These are phyloP conservation scores for Arabidopsis hybrid DNA, from an alignment of 441 rosid species.

Conservation along the genomic window DNA sequence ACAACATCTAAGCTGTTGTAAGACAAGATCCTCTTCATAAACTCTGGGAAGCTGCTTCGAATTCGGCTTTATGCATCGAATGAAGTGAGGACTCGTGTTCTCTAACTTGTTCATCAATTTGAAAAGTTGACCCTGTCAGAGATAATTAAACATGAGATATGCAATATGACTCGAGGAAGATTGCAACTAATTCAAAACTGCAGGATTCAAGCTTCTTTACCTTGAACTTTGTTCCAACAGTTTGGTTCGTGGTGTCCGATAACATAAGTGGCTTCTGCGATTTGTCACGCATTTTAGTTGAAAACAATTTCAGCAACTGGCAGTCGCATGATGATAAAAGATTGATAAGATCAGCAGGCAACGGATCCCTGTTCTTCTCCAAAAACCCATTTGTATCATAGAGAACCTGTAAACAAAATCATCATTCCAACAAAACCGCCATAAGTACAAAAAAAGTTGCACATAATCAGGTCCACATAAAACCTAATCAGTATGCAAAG, in stretches of 20 bases:
- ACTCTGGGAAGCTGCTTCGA: constrained; percentile 67
- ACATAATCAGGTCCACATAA: constrained; percentile 6
- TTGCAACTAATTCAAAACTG: constrained; percentile 23
- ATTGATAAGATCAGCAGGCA: constrained; percentile 66
- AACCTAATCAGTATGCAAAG: constrained; percentile 11
- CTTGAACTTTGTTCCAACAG: constrained; percentile 87
- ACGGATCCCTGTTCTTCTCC: constrained; percentile 91
- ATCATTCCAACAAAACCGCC: background rate
- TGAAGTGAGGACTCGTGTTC: constrained; percentile 87
- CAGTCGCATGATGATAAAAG: constrained; percentile 74
- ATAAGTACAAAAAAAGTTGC: constrained; percentile 17
- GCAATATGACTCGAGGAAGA: constrained; percentile 11
- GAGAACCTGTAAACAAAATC: constrained; percentile 40
- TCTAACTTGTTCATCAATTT: constrained; percentile 87
- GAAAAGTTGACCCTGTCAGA: constrained; percentile 84
- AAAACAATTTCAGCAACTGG: constrained; percentile 60
- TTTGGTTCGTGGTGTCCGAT: constrained; percentile 63
- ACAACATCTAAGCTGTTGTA: constrained; percentile 87
- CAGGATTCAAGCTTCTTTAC: constrained; percentile 42
- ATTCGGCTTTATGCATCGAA: constrained; percentile 93
- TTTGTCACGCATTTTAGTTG: constrained; percentile 54
- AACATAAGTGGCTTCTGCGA: constrained; percentile 48
- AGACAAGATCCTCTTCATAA: constrained; percentile 76
- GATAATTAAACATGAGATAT: constrained; percentile 21
- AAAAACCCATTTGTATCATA: constrained; percentile 93